Conservation (phyloP, 2,329 filamentous ascomycete genomes). For the Monosporascus sp. region DNA sequence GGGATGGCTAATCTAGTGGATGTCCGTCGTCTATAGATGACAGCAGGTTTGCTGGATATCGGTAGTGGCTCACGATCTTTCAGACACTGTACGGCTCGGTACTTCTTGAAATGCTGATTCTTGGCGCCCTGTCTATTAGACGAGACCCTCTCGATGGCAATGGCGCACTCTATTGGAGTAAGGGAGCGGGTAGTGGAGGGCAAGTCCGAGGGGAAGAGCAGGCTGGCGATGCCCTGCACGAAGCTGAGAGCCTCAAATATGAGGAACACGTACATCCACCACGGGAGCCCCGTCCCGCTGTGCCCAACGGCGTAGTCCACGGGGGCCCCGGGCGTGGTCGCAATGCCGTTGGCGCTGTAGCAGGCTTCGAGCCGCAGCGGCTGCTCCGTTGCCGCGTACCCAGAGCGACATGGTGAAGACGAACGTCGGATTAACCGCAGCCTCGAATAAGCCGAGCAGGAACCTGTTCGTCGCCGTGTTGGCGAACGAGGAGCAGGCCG, state of each 20-base stretch:
- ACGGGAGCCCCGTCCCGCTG: conserved; percentile 32
- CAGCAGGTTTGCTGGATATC: neutral
- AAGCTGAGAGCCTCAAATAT: conserved; percentile 53
- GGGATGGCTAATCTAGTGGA: too few relatives aligned
- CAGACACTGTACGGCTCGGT: conserved; percentile 42
- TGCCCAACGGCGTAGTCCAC: conserved; percentile 54
- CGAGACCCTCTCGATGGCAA: conserved; percentile 48
- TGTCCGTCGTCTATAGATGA: too few relatives aligned
- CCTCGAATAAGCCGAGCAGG: conserved; percentile 52
- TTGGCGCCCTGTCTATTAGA: conserved; percentile 49
- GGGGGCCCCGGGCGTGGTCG: conserved; percentile 56
- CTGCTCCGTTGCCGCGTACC: conserved; percentile 40
- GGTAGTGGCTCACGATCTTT: conserved; percentile 30
- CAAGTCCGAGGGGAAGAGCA: conserved; percentile 56
- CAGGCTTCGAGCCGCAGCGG: conserved; percentile 49
- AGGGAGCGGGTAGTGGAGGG: conserved; percentile 60
- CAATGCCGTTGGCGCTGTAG: conserved; percentile 55
- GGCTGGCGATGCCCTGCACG: conserved; percentile 50
- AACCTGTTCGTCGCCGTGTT: conserved; percentile 52
- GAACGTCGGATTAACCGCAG: conserved; percentile 49
- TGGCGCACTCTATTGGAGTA: conserved; percentile 46
- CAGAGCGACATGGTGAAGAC: conserved; percentile 30
- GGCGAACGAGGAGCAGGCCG: conserved; percentile 48
- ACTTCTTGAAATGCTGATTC: conserved; percentile 42
- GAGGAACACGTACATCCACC: conserved; percentile 42